Evolutionary conservation across 2,329 filamentous ascomycete genomes (phyloP), one percentile per base, ranked within the genome.

Genomic region (Coniochaeta sp.): DNA sequence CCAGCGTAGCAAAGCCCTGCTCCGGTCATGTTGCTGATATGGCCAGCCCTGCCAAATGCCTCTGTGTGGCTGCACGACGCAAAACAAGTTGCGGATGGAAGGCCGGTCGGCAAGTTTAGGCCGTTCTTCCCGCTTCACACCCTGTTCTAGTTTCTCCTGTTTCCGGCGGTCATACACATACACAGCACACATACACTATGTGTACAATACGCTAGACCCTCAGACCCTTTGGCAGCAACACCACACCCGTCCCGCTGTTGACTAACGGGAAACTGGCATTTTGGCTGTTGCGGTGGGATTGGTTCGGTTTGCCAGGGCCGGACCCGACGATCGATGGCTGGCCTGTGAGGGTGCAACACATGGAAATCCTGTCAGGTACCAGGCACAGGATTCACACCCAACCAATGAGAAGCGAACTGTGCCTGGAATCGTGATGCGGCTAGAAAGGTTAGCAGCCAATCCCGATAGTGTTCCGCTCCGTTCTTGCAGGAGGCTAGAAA

Each of bases 301-400:
- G 40, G 55, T 47, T 44, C 55, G 22, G 59, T 34, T n/a, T 34
- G 59, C n/a, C 28, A 33, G n/a, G 44, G 19, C 24, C 33, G 47
- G 24, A 33, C 26, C 38, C n/a, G 24, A 44, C 52, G 19, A 56
- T 52, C 11, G 17, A 34, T 6, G 33, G 28, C 19, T 11, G 31
- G 68, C 73, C 73, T 74, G 71, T 74, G 67, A 74, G 66, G 68
- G 68, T 67, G 64, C 64, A 68, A 72, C 74, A 76, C 72, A 75
- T 76, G 72, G 71, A 28, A 67, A 64, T 61, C 43, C 68, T 73
- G 73, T 70, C 73, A 77, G 75, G 75, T 72, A 77, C 75, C 73
- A 72, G 73, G 71, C 66, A 72, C 72, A 64, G 62, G 64, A 65
- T 66, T 55, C 60, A 64, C 59, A 34, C 44, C 62, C 59, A 65